Conservation (phyloP, 2,329 filamentous ascomycete species). For the Paraconiothyrium brasiliense region DNA sequence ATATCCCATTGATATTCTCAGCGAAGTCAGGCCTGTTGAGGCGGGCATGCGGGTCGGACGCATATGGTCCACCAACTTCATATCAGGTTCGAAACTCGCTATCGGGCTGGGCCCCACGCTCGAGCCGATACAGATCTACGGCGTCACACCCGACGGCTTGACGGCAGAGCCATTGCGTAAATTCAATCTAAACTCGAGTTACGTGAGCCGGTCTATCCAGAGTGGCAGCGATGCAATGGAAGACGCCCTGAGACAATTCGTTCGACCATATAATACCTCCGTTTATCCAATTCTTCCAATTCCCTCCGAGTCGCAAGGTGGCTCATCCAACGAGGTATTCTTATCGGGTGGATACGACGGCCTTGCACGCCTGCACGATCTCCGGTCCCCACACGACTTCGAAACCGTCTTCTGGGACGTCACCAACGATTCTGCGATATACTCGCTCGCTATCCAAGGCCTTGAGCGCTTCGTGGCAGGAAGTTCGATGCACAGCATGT, state of each 20-base stretch:
- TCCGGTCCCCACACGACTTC: conserved; percentile 61
- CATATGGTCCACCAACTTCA: conserved; percentile 63
- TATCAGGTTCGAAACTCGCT: conserved; percentile 61
- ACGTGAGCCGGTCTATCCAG: not conserved
- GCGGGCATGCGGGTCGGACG: conserved; percentile 32
- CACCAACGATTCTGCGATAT: conserved; percentile 67
- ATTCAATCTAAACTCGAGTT: conserved; percentile 44
- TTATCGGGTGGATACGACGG: conserved; percentile 69
- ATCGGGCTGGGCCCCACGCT: conserved; percentile 58
- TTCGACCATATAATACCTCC: conserved; percentile 37
- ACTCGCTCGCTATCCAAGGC: conserved; percentile 66
- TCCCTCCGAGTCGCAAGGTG: conserved; percentile 39
- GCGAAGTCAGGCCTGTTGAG: conserved; percentile 28
- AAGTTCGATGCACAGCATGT: conserved; percentile 63
- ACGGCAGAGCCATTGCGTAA: conserved; percentile 49
- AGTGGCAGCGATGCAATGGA: conserved; percentile 8
- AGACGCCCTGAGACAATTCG: conserved; percentile 1
- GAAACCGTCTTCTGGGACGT: conserved; percentile 63
- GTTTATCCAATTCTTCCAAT: conserved; percentile 59
- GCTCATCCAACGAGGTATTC: conserved; percentile 61
- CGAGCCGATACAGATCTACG: conserved; percentile 60
- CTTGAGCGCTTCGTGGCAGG: conserved; percentile 67
- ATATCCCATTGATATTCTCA: conserved; percentile 31
- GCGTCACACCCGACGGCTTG: conserved; percentile 58
- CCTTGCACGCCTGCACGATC: conserved; percentile 66